Base-by-base conservation (phyloP, 2,329 filamentous ascomycete species). In the Ceratocystis huliohia region DNA sequence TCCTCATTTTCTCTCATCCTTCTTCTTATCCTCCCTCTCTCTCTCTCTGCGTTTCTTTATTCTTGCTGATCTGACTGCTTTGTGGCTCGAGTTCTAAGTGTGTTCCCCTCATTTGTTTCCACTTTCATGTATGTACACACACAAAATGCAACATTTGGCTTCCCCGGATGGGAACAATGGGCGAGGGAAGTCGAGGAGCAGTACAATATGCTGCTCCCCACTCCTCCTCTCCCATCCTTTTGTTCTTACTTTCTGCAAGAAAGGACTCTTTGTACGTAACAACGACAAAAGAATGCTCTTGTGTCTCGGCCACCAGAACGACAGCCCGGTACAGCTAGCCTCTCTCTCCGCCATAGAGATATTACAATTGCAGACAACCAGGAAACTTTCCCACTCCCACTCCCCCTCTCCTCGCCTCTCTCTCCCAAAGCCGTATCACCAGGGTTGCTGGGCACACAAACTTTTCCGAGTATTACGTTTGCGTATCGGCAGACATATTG, bases 401-500 rank as follows among this genome's bases (percentile, higher is more conserved):
- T 22, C n/a, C 17, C 15, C 45, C 3, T 10, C 33, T 10, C 8
- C 33, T 1, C 50, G 2, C 48, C 20, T 53, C 50, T 22, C 48
- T 25, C n/a, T 3, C 15, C 56, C 25, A 10, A 17, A 3, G 56
- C 15, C 17, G 56, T 59, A 59, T 30, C 28, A 59, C 56, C 56
- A 59, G 13, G 8, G 5, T n/a, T 15, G 56, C 28, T 37, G 30
- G 56, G 30, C 28, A 59, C 56, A 59, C 56, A 59, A 59, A 59
- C 56, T n/a, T 28, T 59, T 59, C 56, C 37, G 56, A 59, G 56
- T 59, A 59, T 30, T 59, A 17, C 56, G 30, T 37, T 41, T 59
- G 56, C 56, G 28, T 59, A 59, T 59, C 56, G 30, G 56, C 56
- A 59, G 30, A 59, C 15, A 25, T 59, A 15, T 25, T 59, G n/a